Base-by-base conservation (phyloP, 2,329 filamentous ascomycete genomes). In the Lachnellula subtilissima region DNA sequence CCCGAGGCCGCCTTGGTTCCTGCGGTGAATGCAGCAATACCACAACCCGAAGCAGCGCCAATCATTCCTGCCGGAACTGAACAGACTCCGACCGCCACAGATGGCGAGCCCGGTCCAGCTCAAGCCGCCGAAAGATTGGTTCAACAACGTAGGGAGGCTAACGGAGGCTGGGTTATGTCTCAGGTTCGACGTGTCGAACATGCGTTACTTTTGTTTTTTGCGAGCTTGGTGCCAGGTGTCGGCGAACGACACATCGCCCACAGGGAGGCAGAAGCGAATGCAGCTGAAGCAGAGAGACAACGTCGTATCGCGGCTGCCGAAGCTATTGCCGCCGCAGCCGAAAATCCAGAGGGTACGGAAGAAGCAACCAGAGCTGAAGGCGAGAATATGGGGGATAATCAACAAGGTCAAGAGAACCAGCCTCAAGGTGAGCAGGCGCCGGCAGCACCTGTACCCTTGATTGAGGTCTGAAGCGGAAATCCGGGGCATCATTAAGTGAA, bases 181-280 rank as follows among this genome's bases (percentile, higher is more conserved):
- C 78, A 80, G 54, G 69, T 80, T 5, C 75, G 83, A 55, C 73
- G 81, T 11, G 64, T 82, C 6, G 83, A 87, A 69, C 78, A 84
- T 59, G 80, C 83, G 17, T 75, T 80, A 0, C 75, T 87, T 15
- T 73, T 87, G 23, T 87, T 87, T 64, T 72, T 87, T 22, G 84
- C 84, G 19, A 87, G 84, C 66, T 78, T 87, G 58, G 82, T 84
- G 1, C 84, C 84, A 1, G 84, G 84, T 9, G 78, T 87, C 23
- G 83, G 83, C 0, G 84, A 87, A 70, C 74, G 83, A 49, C 84
- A 87, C 59, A 86, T 87, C 53, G 67, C 67, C 32, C 67, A 67
- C 22, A 60, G 69, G 36, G 68, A 70, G 46, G 68, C 65, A 11
- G 67, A 68, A 55, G 66, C 64, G 9, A 65, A 61, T 53, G 64